These are phyloP conservation scores for Hortiboletus rubellus DNA, from an alignment of 1,284 basidiomycete genomes.

Conservation along the genomic window DNA sequence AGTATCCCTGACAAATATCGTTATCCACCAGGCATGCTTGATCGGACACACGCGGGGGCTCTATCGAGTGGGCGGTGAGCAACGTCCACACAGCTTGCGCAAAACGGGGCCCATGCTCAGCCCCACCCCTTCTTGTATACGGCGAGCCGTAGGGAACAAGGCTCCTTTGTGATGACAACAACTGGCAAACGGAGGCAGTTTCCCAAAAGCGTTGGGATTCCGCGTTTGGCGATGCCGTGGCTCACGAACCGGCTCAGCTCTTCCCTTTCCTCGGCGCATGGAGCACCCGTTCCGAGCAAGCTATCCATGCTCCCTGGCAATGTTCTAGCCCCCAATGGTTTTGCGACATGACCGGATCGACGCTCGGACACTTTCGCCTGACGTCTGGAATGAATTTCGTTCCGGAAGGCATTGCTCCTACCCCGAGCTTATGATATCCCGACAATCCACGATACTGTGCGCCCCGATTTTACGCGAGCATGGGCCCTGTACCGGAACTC, in stretches of 20 bases:
- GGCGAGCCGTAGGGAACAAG: neutral
- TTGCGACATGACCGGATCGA: slow-evolving; percentile 31
- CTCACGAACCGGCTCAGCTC: slow-evolving; percentile 23
- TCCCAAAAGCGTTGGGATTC: slow-evolving; percentile 16
- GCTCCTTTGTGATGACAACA: slow-evolving; percentile 16
- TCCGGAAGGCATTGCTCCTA: neutral
- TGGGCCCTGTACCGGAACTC: neutral
- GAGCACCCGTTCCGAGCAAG: slow-evolving; percentile 4
- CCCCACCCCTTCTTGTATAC: slow-evolving; percentile 22
- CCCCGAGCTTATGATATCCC: slow-evolving; percentile 9
- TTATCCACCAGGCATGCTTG: slow-evolving; percentile 26
- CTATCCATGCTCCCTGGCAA: neutral
- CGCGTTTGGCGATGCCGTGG: slow-evolving; percentile 11
- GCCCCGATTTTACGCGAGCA: slow-evolving; percentile 3
- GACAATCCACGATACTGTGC: neutral
- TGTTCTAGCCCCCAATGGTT: neutral
- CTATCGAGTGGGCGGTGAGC: slow-evolving; percentile 11
- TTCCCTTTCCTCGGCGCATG: slow-evolving; percentile 4
- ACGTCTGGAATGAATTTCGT: neutral
- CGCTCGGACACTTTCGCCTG: neutral
- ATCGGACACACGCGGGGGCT: slow-evolving; percentile 23
- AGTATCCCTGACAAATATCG: slow-evolving; percentile 23
- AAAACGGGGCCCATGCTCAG: neutral
- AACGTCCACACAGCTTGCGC: slow-evolving; percentile 13
- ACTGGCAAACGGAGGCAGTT: slow-evolving; percentile 9